A percentile compares a stretch with the other conserved stretches of the same genome.
These are phyloP conservation scores for Ceratobasidium sp. DNA, from an alignment of 1,284 basidiomycete species.

Conservation along the genomic window DNA sequence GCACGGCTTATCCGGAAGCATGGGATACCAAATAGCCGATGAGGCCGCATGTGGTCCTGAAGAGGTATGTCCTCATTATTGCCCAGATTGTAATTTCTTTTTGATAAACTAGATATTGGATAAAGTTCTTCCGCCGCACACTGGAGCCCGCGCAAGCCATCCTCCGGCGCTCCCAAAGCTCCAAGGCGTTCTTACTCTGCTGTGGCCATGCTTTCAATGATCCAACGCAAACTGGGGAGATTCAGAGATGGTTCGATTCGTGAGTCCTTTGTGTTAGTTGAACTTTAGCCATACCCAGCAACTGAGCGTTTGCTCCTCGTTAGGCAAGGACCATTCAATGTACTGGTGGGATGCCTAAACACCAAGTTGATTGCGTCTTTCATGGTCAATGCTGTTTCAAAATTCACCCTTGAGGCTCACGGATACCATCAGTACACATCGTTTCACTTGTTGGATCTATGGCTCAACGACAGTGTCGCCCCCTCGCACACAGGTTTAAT, in stretches of 20 bases:
- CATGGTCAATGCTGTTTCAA: not conserved
- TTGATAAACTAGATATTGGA: not conserved
- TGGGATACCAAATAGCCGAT: conserved; percentile 1
- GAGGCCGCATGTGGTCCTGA: not conserved
- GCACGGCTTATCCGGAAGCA: not conserved
- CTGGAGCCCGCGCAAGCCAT: not conserved
- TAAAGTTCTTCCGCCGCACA: conserved; percentile 20
- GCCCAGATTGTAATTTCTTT: not conserved
- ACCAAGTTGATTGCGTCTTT: not conserved
- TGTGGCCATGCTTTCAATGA: not conserved
- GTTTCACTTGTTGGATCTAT: not conserved
- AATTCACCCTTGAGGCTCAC: not conserved
- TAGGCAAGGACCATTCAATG: not conserved
- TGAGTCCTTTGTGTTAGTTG: not conserved
- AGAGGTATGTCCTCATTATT: not conserved
- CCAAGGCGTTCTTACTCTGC: not conserved
- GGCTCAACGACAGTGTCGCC: conserved; percentile 3
- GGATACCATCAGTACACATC: not conserved
- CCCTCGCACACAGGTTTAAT: conserved; percentile 8
- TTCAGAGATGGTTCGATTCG: conserved; percentile 11
- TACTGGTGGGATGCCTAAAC: conserved; percentile 4
- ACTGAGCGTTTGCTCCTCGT: not conserved
- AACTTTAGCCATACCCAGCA: not conserved
- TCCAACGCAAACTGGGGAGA: not conserved
- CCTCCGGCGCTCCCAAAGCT: not conserved